These are phyloP conservation scores for Metschnikowia matae DNA, from an alignment of 805 yeast species.

Conservation along the genomic window DNA sequence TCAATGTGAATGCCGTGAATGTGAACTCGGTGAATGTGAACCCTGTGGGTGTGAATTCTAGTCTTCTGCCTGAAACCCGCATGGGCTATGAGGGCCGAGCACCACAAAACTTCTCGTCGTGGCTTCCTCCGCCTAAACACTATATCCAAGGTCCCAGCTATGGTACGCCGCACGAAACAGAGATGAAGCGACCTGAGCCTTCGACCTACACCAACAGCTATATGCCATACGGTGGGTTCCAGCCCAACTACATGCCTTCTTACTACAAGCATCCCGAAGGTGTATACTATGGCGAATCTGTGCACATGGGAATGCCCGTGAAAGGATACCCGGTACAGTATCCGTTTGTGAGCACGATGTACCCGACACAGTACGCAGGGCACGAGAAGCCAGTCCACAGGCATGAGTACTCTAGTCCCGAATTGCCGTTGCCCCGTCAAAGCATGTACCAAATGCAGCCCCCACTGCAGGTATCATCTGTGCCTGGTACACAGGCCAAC, in stretches of 20 bases:
- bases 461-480: neutral
- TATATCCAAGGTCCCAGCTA: constrained; percentile 1
- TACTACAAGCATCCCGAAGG: constrained; percentile 4
- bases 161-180: neutral
- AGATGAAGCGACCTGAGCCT: constrained; percentile 1
- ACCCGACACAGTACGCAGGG: neutral
- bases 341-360: constrained; percentile 6
- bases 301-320: constrained; percentile 3
- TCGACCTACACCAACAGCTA: neutral
- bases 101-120: neutral
- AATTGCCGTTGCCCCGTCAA: neutral
- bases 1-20: neutral
- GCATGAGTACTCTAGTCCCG: neutral
- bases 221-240: constrained; percentile 3
- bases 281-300: constrained; percentile 4
- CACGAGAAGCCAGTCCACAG: neutral
- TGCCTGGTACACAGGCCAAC: neutral
- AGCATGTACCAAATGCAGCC: neutral
- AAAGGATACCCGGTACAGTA: constrained; percentile 3
- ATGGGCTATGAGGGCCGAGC: neutral
- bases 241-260: constrained; percentile 2
- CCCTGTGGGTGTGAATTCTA: neutral
- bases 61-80: neutral
- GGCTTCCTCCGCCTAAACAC: constrained; percentile 5
- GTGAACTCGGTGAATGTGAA: neutral